A percentile compares a stretch with the other conserved stretches of the same genome.
Evolutionary conservation across 257 asterid genomes (phyloP).

Genomic region (Marsdenia floribunda): DNA sequence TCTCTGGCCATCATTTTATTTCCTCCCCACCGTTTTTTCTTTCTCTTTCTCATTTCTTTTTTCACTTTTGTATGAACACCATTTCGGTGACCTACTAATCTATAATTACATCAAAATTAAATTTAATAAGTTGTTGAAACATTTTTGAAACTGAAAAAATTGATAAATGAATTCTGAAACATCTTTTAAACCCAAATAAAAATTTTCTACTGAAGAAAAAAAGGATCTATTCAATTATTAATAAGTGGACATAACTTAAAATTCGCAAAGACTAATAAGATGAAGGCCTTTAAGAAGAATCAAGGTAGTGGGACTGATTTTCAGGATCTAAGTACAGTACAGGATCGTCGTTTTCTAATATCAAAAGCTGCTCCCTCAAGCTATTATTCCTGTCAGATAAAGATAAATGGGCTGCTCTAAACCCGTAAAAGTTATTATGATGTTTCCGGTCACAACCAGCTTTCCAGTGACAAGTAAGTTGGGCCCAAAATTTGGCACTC

Average conservation of each 20-base stretch:
- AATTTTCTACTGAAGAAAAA: too few species aligned
- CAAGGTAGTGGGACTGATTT: neutral
- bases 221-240: too few species aligned
- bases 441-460: neutral
- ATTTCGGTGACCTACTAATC: too few species aligned
- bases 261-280: neutral
- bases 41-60: too few species aligned
- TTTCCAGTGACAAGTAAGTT: neutral
- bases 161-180: neutral
- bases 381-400: neutral
- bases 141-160: neutral
- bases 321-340: neutral
- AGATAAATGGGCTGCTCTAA: neutral
- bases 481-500: neutral
- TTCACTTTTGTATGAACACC: too few species aligned
- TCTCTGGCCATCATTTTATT: neutral
- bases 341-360: neutral
- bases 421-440: neutral
- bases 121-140: too few species aligned
- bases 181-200: neutral
- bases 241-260: too few species aligned
- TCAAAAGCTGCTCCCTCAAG: neutral
- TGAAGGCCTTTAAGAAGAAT: neutral
- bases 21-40: neutral
- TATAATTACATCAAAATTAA: too few species aligned